Base-by-base conservation (phyloP, 345 rosid species). In the Arabidopsis arenosa region DNA sequence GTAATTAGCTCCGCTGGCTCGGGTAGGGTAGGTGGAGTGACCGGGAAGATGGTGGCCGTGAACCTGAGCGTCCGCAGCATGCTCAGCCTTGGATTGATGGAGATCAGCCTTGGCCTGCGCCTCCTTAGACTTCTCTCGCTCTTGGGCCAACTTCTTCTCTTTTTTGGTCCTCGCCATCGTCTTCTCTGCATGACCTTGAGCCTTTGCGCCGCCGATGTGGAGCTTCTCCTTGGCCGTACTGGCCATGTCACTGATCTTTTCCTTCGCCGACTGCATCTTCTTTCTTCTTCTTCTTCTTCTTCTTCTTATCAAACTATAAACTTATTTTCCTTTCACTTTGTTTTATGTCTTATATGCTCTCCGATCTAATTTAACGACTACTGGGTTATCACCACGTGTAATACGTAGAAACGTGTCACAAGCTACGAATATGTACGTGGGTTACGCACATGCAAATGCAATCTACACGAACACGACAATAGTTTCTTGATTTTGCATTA, bases 61-160 rank as follows among this genome's bases (percentile, higher is more conserved):
- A 75, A 70, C 65, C 49, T 74, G 83, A 53, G 74, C 74, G 4
- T 79, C 74, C 2, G 68, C 88, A 0, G 84, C 89, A 40, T 88
- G 96, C 35, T 68, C 79, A 3, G 88, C 93, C 72, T 87, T 91
- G 67, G 86, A 89, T 47, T 87, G 75, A 80, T 91, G 94, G 77
- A 91, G 73, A 44, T 88, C 82, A 85, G 85, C 88, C 72, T 88
- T 89, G 13, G 93, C 91, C 57, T 81, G 74, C 0, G 93, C 93
- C 75, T 82, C 97, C 77, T 80, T 87, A 9, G 85, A 85, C 78
- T 87, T 83, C 65, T 89, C 73, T 11, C 76, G 78, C 80, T 90
- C 90, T 51, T 79, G 53, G 9, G 94, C 94, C 45, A 87, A 69
- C 82, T 78, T 74, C 75, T 82, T 88, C 75, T 88, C 90, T 70